Base-by-base conservation (phyloP, 1,284 basidiomycete species). In the Boletellus deceptivus region DNA sequence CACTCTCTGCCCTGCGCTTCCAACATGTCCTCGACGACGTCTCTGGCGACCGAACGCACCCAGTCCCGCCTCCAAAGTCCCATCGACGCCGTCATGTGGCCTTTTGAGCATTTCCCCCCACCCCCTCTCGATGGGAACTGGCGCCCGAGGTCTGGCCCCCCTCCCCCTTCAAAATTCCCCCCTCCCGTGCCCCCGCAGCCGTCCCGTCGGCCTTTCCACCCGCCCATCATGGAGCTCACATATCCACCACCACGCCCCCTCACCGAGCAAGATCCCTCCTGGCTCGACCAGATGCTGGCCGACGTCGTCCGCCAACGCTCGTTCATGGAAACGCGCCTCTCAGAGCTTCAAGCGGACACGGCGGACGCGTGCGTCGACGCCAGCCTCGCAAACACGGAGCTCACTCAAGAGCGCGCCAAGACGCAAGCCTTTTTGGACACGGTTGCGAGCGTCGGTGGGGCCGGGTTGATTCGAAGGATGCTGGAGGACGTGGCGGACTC, bases 381-480 rank as follows among this genome's bases (percentile, higher is more conserved):
- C 4, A 64, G 55, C 11, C 49, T 70, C 3, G 64, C 64, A n/a
- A 59, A 69, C 8, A 16, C 46, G 1, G 64, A 69, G 9, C 46
- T 70, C 3, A 50, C 47, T 18, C 50, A 54, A 18, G 66, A 69
- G 52, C 52, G 36, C 25, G 24, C 48, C 11, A 34, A 39, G 24
- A 67, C 60, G 62, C 64, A 66, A n/a, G 45, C 33, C 4, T 69
- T 66, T 52, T 38, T 70, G 34, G 41, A 65, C 43, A 43, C 20
- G 24, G 55, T 70, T 0, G 55, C 50, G 11, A 36, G 42, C 11
- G 50, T 70, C n/a, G 64, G 66, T 0, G 64, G 64, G 22, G 31
- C 7, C 1, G 66, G 63, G 4, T 67, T 67, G 39, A 56, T 70
- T 20, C 50, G 58, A 33, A 62, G 63, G 35, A 50, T 65, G 55